phyloP scores from a whole-genome alignment of 768 basidiomycete species.

The Trametes gibbosa region DNA sequence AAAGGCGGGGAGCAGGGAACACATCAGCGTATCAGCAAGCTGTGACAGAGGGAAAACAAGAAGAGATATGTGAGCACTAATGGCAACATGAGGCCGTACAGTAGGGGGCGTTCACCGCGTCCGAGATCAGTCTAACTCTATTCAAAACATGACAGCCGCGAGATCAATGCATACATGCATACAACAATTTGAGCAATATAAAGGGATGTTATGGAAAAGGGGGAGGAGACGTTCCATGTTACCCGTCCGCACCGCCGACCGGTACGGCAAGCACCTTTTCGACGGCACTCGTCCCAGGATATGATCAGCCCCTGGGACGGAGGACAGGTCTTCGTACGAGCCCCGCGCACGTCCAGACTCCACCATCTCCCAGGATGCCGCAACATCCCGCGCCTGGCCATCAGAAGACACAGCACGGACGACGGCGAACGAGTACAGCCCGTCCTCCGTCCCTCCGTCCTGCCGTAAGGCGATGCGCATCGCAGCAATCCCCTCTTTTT shows the following conservation, averaged over 20 bases:
- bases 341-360: too few species aligned
- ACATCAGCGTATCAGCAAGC: neutral
- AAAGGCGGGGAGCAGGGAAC: neutral
- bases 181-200: neutral
- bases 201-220: neutral
- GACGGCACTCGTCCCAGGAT: too few species aligned
- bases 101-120: too few species aligned
- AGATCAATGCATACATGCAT: neutral
- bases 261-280: too few species aligned
- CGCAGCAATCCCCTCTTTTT: neutral
- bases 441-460: neutral
- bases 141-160: neutral
- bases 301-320: too few species aligned
- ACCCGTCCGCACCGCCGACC: too few species aligned
- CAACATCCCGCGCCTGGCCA: neutral
- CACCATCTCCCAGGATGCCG: too few species aligned
- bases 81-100: too few species aligned
- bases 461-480: conserved; percentile 1
- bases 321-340: too few species aligned
- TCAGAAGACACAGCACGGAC: neutral
- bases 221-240: too few species aligned
- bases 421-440: neutral
- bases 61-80: neutral
- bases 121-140: neutral
- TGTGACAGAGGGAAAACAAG: neutral